Percentiles rank a stretch among this genome's conserved stretches.
Conservation (phyloP, 495 filamentous ascomycete species). For the Venustampulla echinocandica region DNA sequence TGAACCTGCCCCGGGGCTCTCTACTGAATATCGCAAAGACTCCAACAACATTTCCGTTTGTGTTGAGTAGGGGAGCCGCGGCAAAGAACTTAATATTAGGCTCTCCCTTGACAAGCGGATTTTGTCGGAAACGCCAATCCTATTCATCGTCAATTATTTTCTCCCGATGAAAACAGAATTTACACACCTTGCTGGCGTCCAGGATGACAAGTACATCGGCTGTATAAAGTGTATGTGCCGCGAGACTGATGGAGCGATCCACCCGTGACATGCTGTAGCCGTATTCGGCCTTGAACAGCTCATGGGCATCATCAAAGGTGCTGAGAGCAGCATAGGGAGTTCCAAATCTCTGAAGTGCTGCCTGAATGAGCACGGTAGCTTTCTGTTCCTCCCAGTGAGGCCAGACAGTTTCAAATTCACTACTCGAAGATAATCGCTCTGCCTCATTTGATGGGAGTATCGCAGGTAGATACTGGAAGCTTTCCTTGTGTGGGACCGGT, state of each 20-base stretch:
- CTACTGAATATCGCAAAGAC: constrained; percentile 30
- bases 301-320: constrained; percentile 26
- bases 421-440: constrained; percentile 21
- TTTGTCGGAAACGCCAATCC: constrained; percentile 34
- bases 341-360: constrained; percentile 26
- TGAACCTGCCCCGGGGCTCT: constrained; percentile 24
- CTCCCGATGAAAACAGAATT: background rate
- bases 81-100: constrained; percentile 34
- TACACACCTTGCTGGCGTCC: constrained; percentile 29
- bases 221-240: constrained; percentile 30
- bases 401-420: constrained; percentile 18
- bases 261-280: constrained; percentile 22
- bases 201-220: constrained; percentile 29
- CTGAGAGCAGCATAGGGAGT: constrained; percentile 28
- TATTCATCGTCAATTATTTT: constrained; percentile 13
- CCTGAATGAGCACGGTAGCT: constrained; percentile 16
- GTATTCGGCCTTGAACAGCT: constrained; percentile 29
- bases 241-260: constrained; percentile 26
- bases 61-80: constrained; percentile 31
- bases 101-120: constrained; percentile 24
- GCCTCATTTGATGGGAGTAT: constrained; percentile 26
- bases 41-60: constrained; percentile 27
- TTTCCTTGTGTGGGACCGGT: constrained; percentile 22
- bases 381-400: constrained; percentile 16
- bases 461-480: constrained; percentile 26